phyloP scores from a whole-genome alignment of 345 rosid species.

The Lepidium aucheri region DNA sequence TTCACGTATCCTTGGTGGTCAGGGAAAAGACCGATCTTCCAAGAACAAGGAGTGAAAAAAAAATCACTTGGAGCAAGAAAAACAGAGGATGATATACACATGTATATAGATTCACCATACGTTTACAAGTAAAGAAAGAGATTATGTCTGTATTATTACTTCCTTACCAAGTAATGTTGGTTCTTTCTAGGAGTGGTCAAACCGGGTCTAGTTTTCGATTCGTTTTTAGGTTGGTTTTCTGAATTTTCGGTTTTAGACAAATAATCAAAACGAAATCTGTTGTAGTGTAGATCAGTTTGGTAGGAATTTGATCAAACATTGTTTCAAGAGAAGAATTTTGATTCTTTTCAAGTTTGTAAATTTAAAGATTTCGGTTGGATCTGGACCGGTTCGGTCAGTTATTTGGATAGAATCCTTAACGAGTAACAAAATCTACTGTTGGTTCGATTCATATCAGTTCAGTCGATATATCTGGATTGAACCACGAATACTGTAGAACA shows the following conservation, averaged over 20 bases:
- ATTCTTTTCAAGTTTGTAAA: too few species aligned
- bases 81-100: background rate
- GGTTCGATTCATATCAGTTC: too few species aligned
- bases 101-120: background rate
- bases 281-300: background rate
- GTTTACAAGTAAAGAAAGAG: background rate
- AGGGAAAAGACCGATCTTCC: constrained; percentile 54
- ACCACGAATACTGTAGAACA: too few species aligned
- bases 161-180: background rate
- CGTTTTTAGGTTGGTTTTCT: background rate
- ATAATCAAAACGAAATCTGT: background rate
- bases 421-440: too few species aligned
- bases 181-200: background rate
- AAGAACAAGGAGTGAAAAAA: constrained; percentile 41
- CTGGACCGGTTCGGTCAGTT: too few species aligned
- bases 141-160: background rate
- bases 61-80: background rate
- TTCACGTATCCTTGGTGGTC: constrained; percentile 82
- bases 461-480: too few species aligned
- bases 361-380: too few species aligned
- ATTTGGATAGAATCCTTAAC: too few species aligned
- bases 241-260: background rate
- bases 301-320: background rate
- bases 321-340: too few species aligned
- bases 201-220: background rate